Evolutionary conservation across 768 basidiomycete species (phyloP), one percentile per base, ranked within the genome.

Genomic region (Termitomyces sp.): DNA sequence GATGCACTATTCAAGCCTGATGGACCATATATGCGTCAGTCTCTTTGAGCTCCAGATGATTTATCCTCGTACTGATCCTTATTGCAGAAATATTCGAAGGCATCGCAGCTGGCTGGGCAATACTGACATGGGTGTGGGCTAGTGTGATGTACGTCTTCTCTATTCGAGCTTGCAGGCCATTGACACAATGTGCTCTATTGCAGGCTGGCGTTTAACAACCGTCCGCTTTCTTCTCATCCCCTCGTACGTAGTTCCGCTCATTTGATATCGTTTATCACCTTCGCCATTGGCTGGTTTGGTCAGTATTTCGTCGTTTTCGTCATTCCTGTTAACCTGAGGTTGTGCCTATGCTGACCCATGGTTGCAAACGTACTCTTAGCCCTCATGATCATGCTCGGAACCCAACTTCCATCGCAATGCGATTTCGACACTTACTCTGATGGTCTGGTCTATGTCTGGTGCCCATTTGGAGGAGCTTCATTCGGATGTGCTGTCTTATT

Each of bases 181-280:
- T 29, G 7, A 29, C 4, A 29, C 29, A 2, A 29, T 29, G 25
- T 18, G 7, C 25, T 43, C 23, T 16, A 29, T 44, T 16, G 7
- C 27, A 59, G 57, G 18, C 38, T 61, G 16, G 20, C 57, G 12
- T 61, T 52, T 41, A 63, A 58, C 48, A 58, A 63, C 46, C 49
- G 46, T 18, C 63, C 58, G 7, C 25, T 58, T 0, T 62, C 63
- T n/a, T 64, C 57, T 0, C 60, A 65, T 23, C 31, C 44, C n/a
- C 42, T 41, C 16, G 59, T 56, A 11, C 40, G 45, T 12, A 41
- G 60, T 39, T 64, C 57, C 3, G 36, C 43, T 18, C 63, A 68
- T 44, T 59, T 59, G 12, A 9, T 16, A 27, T 63, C 62, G 3
- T 46, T 63, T 11, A 33, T 41, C 25, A 23, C 48, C 20, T 39